Evolutionary conservation across 805 yeast genomes (phyloP).

Genomic region (Pichia rugopelliculosa): DNA sequence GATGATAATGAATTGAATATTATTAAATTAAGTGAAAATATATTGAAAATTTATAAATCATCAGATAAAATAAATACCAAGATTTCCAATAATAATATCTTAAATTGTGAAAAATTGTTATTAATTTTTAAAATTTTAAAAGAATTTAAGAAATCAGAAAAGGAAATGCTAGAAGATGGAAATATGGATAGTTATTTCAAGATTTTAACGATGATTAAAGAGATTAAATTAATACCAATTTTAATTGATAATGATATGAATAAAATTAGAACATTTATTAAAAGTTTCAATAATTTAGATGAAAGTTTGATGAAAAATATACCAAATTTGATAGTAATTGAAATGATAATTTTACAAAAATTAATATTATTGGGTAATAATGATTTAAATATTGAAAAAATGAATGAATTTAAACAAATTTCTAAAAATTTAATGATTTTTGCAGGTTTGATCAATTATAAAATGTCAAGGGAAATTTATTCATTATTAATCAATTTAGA

Average conservation of each 20-base stretch:
- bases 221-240: slow-evolving; percentile 62
- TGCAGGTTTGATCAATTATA: slow-evolving; percentile 91
- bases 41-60: slow-evolving; percentile 40
- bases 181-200: slow-evolving; percentile 24
- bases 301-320: slow-evolving; percentile 70
- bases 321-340: slow-evolving; percentile 71
- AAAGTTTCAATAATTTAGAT: slow-evolving; percentile 56
- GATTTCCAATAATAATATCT: slow-evolving; percentile 47
- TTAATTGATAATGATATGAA: slow-evolving; percentile 40
- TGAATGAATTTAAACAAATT: slow-evolving; percentile 46
- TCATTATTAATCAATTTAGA: slow-evolving; percentile 63
- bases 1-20: slow-evolving; percentile 39
- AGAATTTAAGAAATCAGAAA: slow-evolving; percentile 14
- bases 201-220: slow-evolving; percentile 36
- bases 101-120: slow-evolving; percentile 58
- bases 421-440: slow-evolving; percentile 88
- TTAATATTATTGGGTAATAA: slow-evolving; percentile 31
- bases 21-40: slow-evolving; percentile 38
- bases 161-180: neutral
- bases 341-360: slow-evolving; percentile 68
- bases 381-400: slow-evolving; percentile 45
- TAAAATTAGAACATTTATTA: slow-evolving; percentile 56
- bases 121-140: slow-evolving; percentile 64
- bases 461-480: slow-evolving; percentile 83
- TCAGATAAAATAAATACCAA: slow-evolving; percentile 54